Evolutionary conservation across 2,329 filamentous ascomycete species (phyloP).

Genomic region (Xylariales sp.): DNA sequence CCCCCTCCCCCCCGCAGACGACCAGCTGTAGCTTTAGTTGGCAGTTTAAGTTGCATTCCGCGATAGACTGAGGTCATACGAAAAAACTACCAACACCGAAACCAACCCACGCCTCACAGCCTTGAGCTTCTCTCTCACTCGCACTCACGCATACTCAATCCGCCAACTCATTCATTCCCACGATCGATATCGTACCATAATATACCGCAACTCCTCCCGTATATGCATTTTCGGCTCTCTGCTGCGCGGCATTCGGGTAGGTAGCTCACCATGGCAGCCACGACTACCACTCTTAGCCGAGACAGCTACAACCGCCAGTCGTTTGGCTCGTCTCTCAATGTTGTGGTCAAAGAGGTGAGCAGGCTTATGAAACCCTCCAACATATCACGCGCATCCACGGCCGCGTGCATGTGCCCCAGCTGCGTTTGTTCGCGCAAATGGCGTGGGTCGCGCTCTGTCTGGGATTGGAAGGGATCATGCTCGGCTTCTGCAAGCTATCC

Average conservation of each 20-base stretch:
- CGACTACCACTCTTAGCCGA: constrained; percentile 24
- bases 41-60: not conserved
- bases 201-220: not conserved
- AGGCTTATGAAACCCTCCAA: too few species aligned
- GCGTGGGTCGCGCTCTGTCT: too few species aligned
- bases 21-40: too few species aligned
- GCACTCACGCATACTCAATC: not conserved
- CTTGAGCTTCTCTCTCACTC: not conserved
- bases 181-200: not conserved
- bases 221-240: constrained; percentile 2
- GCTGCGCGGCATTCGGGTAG: constrained; percentile 2
- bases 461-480: too few species aligned
- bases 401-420: constrained; percentile 3
- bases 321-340: constrained; percentile 60
- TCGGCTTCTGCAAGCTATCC: too few species aligned
- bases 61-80: not conserved
- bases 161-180: not conserved
- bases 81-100: too few species aligned
- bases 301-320: constrained; percentile 61
- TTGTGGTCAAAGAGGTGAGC: constrained; percentile 63
- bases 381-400: not conserved
- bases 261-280: constrained; percentile 4
- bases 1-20: too few species aligned
- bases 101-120: not conserved
- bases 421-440: constrained; percentile 5